A percentile compares a stretch with the other conserved stretches of the same genome.
Conservation (phyloP, 1,139 yeast genomes). For the Casaregolazyma lundiana region DNA sequence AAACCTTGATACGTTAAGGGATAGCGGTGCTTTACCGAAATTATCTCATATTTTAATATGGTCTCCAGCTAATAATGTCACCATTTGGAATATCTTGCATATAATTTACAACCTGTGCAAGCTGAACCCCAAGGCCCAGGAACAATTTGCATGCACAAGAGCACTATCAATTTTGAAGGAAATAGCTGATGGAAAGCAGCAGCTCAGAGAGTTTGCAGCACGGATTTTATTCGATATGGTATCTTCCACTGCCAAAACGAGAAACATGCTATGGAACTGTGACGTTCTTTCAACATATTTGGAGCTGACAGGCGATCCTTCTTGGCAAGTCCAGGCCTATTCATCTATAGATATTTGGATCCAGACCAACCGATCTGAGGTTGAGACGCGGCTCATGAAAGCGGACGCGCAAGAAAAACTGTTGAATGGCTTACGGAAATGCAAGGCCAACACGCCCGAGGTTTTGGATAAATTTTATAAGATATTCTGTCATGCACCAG, state of each 20-base stretch:
- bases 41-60: conserved; percentile 28
- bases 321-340: conserved; percentile 67
- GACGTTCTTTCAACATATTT: conserved; percentile 46
- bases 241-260: conserved; percentile 43
- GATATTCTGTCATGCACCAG: conserved; percentile 16
- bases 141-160: conserved; percentile 51
- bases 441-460: conserved; percentile 17
- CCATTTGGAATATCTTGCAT: conserved; percentile 30
- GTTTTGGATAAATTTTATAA: conserved; percentile 16
- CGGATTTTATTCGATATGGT: conserved; percentile 64
- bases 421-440: conserved; percentile 22
- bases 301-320: conserved; percentile 51
- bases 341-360: conserved; percentile 48
- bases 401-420: conserved; percentile 15
- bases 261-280: conserved; percentile 38
- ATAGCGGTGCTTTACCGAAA: conserved; percentile 2
- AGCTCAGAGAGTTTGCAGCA: conserved; percentile 56
- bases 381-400: conserved; percentile 23
- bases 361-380: conserved; percentile 30
- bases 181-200: conserved; percentile 44
- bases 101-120: conserved; percentile 51
- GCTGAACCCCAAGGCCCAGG: conserved; percentile 49
- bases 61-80: conserved; percentile 18
- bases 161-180: conserved; percentile 48
- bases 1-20: conserved; percentile 2